Conservation (phyloP, 2,329 filamentous ascomycete species). For the Cytospora paraplurivora region DNA sequence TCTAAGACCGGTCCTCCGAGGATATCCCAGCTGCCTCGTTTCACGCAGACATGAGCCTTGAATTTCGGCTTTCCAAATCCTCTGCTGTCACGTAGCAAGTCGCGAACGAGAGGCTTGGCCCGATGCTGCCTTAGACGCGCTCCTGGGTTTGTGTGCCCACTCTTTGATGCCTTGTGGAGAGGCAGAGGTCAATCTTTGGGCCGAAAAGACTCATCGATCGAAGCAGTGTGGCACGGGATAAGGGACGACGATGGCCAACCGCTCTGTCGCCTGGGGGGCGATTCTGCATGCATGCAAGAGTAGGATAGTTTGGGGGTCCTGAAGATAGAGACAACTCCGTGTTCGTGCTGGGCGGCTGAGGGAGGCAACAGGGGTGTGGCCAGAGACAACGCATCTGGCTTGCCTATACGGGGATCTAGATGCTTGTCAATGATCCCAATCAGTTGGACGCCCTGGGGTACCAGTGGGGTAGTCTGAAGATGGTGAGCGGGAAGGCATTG, state of each 20-base stretch:
- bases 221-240: conserved; percentile 19
- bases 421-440: conserved; percentile 9
- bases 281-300: conserved; percentile 7
- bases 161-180: conserved; percentile 15
- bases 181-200: conserved; percentile 21
- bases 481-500: neutral
- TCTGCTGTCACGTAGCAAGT: conserved; percentile 8
- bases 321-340: conserved; percentile 1
- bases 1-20: conserved; percentile 20
- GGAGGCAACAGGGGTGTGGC: neutral
- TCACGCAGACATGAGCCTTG: conserved; percentile 22
- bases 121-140: conserved; percentile 15
- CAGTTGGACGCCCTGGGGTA: conserved; percentile 9
- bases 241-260: conserved; percentile 25
- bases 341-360: conserved; percentile 22
- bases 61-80: conserved; percentile 16
- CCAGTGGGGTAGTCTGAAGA: conserved; percentile 22
- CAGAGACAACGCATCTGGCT: conserved; percentile 4
- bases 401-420: conserved; percentile 15
- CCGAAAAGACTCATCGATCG: conserved; percentile 19
- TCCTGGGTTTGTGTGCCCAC: neutral
- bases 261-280: conserved; percentile 17
- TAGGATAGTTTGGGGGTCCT: neutral
- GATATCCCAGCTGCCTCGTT: conserved; percentile 20
- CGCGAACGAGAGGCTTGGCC: neutral